Base-by-base conservation (phyloP, 495 filamentous ascomycete genomes). In the Xylaria telfairii region DNA sequence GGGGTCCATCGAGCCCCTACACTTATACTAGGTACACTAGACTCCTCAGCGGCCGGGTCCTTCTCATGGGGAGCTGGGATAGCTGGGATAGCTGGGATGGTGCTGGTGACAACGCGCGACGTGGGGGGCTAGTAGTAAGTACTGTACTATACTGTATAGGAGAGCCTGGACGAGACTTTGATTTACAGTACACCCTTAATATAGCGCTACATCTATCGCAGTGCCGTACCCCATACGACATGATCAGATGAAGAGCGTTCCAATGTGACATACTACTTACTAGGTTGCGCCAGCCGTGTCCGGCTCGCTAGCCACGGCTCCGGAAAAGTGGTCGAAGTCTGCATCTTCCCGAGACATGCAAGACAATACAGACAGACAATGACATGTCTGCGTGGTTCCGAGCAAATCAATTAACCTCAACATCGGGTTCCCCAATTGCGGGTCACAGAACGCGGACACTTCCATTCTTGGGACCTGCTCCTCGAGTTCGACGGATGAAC, bases 401-500 rank as follows among this genome's bases (percentile, higher is more conserved):
- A 69, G 46, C 57, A 62, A 62, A 69, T 69, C 67, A 69, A 24
- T 62, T 6, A 24, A 28, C 24, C 67, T 63, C 56, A 41, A 30
- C 34, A 44, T 54, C 67, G 59, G 56, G 54, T 34, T 24, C 53
- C 54, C 56, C 67, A 61, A 62, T 53, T 39, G 56, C 67, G 67
- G 67, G 67, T 19, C 57, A 61, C n/a, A 8, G n/a, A 63, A 69
- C 60, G 21, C 67, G 46, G 67, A 2, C 47, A 9, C 49, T 65
- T 64, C 61, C 68, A 47, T 59, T 70, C 68, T 39, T 59, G 60
- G 68, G 49, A 68, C 53, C 37, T 70, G 59, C n/a, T 59, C 41
- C 68, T 70, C 68, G 68, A 65, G 61, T 41, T 62, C 68, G 51
- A 54, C 61, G 68, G 68, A 49, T 65, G 68, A 59, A 69, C 67